These are phyloP conservation scores for Aspergillus bridgeri DNA, from an alignment of 495 filamentous ascomycete species.

Conservation along the genomic window DNA sequence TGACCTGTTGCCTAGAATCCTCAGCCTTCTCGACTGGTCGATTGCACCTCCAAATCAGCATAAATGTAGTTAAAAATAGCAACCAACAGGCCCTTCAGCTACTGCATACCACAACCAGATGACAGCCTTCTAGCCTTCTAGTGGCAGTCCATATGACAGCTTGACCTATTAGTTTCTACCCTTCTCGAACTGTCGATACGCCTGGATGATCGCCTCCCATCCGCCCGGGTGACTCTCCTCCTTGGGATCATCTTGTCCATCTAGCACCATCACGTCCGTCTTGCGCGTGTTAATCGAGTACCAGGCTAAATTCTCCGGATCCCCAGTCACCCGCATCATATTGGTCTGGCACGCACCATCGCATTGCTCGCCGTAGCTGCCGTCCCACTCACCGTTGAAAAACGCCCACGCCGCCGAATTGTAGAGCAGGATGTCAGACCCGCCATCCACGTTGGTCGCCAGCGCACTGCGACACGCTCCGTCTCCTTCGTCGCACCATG, in stretches of 20 bases:
- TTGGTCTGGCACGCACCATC: constrained; percentile 41
- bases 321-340: constrained; percentile 35
- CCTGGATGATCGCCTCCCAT: constrained; percentile 55
- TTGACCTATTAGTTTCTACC: too few species aligned
- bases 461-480: constrained; percentile 40
- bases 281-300: constrained; percentile 42
- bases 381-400: constrained; percentile 41
- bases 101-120: background rate
- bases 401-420: constrained; percentile 53
- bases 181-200: constrained; percentile 26
- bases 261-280: constrained; percentile 41
- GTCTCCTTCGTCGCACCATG: constrained; percentile 31
- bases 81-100: background rate
- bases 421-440: constrained; percentile 51
- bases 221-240: constrained; percentile 47
- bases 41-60: too few species aligned
- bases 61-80: background rate
- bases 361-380: constrained; percentile 32
- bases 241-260: constrained; percentile 27
- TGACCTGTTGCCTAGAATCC: background rate
- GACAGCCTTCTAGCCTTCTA: background rate
- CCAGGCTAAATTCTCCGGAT: constrained; percentile 34
- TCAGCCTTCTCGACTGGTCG: too few species aligned
- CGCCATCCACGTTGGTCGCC: constrained; percentile 35
- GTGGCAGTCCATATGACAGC: too few species aligned